Conservation (phyloP, 495 filamentous ascomycete species). For the Bryoglossum gracile region DNA sequence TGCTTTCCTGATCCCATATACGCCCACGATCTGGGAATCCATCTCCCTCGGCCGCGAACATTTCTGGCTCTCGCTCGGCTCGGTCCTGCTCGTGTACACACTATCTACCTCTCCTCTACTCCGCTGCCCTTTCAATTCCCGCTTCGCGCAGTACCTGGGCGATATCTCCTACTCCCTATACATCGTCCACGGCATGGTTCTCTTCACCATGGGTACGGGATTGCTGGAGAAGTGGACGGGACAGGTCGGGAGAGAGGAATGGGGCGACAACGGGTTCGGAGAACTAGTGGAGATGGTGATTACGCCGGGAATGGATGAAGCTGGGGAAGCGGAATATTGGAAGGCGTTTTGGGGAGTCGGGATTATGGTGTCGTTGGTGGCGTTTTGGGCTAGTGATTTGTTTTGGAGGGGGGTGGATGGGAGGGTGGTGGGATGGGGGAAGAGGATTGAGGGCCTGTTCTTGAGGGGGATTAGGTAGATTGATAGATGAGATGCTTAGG, state of each 20-base stretch:
- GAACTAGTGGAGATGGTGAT: conserved; percentile 3
- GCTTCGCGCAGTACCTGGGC: conserved; percentile 53
- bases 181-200: conserved; percentile 47
- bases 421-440: conserved; percentile 44
- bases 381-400: conserved; percentile 46
- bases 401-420: conserved; percentile 48
- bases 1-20: conserved; percentile 14
- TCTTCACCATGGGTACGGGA: conserved; percentile 38
- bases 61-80: conserved; percentile 48
- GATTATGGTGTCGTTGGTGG: conserved; percentile 35
- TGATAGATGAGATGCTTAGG: not conserved
- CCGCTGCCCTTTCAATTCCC: conserved; percentile 43
- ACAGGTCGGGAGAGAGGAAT: not conserved
- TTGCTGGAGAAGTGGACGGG: conserved; percentile 9
- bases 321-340: not conserved
- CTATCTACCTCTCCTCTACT: conserved; percentile 44
- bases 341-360: conserved; percentile 31
- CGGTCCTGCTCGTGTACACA: conserved; percentile 45
- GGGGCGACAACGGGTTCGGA: conserved; percentile 6
- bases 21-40: not conserved
- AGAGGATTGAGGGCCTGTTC: conserved; percentile 29
- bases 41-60: conserved; percentile 32
- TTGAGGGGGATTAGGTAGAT: not conserved
- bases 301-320: not conserved
- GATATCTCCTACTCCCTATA: conserved; percentile 50